phyloP scores from a whole-genome alignment of 805 yeast species.

The Saturnispora zaruensis region DNA sequence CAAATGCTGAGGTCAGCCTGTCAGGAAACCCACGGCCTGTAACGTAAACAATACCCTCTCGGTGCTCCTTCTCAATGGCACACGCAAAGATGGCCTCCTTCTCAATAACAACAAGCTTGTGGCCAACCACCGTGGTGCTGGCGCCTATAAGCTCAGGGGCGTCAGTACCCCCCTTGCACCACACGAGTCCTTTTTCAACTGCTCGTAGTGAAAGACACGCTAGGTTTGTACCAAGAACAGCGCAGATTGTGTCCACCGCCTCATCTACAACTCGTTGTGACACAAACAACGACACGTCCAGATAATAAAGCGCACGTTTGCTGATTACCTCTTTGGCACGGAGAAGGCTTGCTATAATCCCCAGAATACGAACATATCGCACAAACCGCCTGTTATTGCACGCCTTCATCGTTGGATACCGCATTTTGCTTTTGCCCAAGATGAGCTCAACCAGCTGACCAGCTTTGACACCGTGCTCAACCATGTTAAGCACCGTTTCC shows the following conservation, averaged over 20 bases:
- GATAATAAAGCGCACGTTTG: constrained; percentile 50
- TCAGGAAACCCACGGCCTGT: constrained; percentile 71
- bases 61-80: constrained; percentile 14
- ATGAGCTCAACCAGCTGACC: constrained; percentile 20
- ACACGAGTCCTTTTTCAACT: constrained; percentile 44
- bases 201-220: constrained; percentile 38
- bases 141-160: constrained; percentile 1
- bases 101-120: constrained; percentile 36
- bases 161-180: constrained; percentile 1
- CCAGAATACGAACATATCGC: constrained; percentile 18
- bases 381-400: constrained; percentile 17
- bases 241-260: constrained; percentile 32
- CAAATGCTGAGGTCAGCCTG: constrained; percentile 37
- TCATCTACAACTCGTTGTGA: constrained; percentile 36
- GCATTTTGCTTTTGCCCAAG: constrained; percentile 7
- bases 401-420: constrained; percentile 18
- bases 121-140: constrained; percentile 9
- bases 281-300: constrained; percentile 43
- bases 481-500: constrained; percentile 13
- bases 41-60: constrained; percentile 27
- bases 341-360: constrained; percentile 16
- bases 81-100: constrained; percentile 43
- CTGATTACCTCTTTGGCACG: constrained; percentile 26
- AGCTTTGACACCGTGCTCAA: constrained; percentile 23
- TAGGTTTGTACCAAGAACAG: constrained; percentile 32